These are phyloP conservation scores for Emergomyces africanus DNA, from an alignment of 2,329 filamentous ascomycete species.

Conservation along the genomic window DNA sequence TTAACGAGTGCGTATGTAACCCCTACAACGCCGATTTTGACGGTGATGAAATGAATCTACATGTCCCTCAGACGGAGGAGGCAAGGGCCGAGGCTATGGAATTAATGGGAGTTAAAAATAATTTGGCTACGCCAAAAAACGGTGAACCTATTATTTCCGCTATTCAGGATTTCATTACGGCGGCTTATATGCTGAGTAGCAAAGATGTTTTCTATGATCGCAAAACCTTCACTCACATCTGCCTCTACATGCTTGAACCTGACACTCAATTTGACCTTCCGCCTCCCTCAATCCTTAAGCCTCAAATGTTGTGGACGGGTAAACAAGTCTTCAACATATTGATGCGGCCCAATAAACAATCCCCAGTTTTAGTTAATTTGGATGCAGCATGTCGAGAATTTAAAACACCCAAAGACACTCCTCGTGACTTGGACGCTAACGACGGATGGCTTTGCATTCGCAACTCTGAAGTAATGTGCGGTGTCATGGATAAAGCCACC, in stretches of 20 bases:
- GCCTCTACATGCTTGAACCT: slow-evolving; percentile 84
- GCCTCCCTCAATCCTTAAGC: slow-evolving; percentile 74
- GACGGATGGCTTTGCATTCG: slow-evolving; percentile 87
- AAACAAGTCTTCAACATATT: slow-evolving; percentile 93
- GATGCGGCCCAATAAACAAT: slow-evolving; percentile 78
- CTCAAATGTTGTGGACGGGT: slow-evolving; percentile 82
- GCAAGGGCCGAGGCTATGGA: slow-evolving; percentile 89
- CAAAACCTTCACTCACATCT: slow-evolving; percentile 76
- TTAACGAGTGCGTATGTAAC: slow-evolving; percentile 96
- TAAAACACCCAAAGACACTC: slow-evolving; percentile 26
- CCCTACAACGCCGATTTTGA: slow-evolving; percentile 99
- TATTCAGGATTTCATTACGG: slow-evolving; percentile 99
- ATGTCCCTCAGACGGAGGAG: slow-evolving; percentile 96
- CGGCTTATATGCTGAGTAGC: slow-evolving; percentile 76
- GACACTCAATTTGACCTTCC: slow-evolving; percentile 70
- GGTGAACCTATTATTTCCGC: slow-evolving; percentile 96
- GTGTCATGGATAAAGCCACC: slow-evolving; percentile 93
- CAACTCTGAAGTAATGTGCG: slow-evolving; percentile 96
- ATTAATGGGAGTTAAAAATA: slow-evolving; percentile 96
- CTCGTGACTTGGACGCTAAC: slow-evolving; percentile 59
- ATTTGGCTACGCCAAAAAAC: slow-evolving; percentile 90
- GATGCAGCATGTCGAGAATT: slow-evolving; percentile 84
- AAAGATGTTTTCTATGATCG: slow-evolving; percentile 91
- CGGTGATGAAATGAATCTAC: slow-evolving; percentile 97
- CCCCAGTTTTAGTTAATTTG: slow-evolving; percentile 73